These are phyloP conservation scores for Saposhnikovia divaricata DNA, from an alignment of 129 eudicot genomes.

Conservation along the genomic window DNA sequence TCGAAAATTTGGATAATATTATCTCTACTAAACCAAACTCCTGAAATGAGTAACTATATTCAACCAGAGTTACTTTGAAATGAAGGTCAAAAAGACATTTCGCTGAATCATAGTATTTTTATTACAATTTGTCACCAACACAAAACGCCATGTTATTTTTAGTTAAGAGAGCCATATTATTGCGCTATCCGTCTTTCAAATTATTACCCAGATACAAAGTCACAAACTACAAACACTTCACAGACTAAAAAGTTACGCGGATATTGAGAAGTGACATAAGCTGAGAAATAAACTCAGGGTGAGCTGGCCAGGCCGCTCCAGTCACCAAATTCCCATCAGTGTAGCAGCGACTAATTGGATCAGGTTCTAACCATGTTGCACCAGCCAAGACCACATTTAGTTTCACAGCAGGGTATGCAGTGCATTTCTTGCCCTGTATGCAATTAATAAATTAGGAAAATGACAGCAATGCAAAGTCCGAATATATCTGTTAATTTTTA, in stretches of 20 bases:
- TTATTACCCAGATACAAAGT: neutral
- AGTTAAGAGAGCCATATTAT: neutral
- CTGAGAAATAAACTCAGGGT: conserved; percentile 86
- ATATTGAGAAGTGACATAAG: conserved; percentile 63
- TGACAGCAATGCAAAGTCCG: neutral
- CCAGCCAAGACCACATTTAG: conserved; percentile 75
- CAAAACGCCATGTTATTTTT: neutral
- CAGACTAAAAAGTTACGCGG: conserved; percentile 45
- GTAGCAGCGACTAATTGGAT: conserved; percentile 78
- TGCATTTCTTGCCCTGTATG: conserved; percentile 83
- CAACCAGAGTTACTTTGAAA: neutral
- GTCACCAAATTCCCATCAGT: conserved; percentile 95
- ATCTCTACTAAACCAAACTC: neutral
- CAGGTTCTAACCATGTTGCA: conserved; percentile 90
- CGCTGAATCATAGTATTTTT: neutral
- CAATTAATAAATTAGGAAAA: neutral
- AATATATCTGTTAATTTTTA: too few species aligned
- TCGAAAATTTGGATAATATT: neutral
- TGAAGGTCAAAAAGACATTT: neutral
- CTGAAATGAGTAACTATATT: neutral
- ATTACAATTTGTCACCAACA: neutral
- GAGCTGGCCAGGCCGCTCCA: conserved; percentile 99
- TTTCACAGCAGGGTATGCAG: conserved; percentile 95
- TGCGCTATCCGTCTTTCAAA: neutral
- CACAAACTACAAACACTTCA: neutral